These are phyloP conservation scores for Penicillium brasilianum DNA, from an alignment of 2,329 filamentous ascomycete species.

Conservation along the genomic window DNA sequence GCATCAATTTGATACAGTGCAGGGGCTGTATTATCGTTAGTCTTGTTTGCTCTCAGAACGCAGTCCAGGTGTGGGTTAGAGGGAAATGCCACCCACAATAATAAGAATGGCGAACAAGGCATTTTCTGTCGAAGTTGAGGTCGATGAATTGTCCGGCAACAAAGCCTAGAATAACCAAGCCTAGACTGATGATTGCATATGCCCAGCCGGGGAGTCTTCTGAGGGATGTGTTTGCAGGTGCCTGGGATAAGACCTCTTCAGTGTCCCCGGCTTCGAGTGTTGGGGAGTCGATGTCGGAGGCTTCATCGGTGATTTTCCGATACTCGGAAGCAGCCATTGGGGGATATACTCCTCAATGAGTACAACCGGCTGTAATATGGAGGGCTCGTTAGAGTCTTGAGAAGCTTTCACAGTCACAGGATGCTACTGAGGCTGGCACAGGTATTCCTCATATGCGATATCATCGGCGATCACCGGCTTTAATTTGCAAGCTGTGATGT, in stretches of 20 bases:
- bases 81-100: slow-evolving; percentile 2
- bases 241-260: not conserved
- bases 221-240: not conserved
- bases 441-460: not conserved
- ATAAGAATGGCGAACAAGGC: slow-evolving; percentile 1
- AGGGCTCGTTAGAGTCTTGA: not conserved
- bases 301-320: slow-evolving; percentile 3
- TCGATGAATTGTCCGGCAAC: not conserved
- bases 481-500: not conserved
- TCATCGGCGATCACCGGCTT: not conserved
- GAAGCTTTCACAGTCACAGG: not conserved
- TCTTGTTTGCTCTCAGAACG: not conserved
- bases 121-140: not conserved
- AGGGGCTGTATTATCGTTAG: not conserved
- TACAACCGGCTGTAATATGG: not conserved
- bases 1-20: not conserved
- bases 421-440: not conserved
- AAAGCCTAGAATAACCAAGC: not conserved
- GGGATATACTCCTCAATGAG: not conserved
- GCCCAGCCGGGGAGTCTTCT: not conserved
- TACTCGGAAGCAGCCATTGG: not conserved
- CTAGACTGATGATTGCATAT: not conserved
- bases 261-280: not conserved
- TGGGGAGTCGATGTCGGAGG: slow-evolving; percentile 1
- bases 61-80: not conserved